Evolutionary conservation across 2,329 filamentous ascomycete species (phyloP).

Genomic region (Capronia epimyces): DNA sequence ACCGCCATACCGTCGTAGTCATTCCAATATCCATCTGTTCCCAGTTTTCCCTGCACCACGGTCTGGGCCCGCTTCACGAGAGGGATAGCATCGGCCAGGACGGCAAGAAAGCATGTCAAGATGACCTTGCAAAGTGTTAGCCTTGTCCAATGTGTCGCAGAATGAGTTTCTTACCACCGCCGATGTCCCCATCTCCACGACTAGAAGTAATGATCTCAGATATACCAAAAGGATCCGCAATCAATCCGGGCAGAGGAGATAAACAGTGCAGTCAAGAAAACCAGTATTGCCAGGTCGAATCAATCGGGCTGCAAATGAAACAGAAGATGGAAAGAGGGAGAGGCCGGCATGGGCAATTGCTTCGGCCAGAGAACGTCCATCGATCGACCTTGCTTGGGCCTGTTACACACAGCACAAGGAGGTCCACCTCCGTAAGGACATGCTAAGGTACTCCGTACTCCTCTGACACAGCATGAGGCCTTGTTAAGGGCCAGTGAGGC

Average conservation of each 20-base stretch:
- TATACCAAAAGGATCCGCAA: neutral
- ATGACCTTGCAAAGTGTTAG: slow-evolving; percentile 11
- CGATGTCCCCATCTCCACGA: slow-evolving; percentile 4
- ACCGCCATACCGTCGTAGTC: slow-evolving; percentile 22
- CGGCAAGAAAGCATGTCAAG: slow-evolving; percentile 6
- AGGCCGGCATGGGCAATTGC: neutral
- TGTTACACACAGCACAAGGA: too few species aligned
- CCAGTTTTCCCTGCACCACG: slow-evolving; percentile 25
- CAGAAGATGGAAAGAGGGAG: neutral
- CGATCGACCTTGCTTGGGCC: neutral
- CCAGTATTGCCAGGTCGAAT: neutral
- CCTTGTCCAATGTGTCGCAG: neutral
- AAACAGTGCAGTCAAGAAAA: neutral
- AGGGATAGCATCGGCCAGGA: slow-evolving; percentile 9
- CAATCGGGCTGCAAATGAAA: neutral
- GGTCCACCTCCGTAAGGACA: neutral
- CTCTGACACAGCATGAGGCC: neutral
- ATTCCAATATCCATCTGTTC: slow-evolving; percentile 26
- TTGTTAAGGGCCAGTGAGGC: too few species aligned
- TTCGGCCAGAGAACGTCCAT: neutral
- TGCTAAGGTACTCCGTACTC: neutral
- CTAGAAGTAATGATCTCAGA: too few species aligned
- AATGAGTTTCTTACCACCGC: slow-evolving; percentile 3
- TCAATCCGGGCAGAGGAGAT: neutral
- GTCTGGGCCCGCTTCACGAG: slow-evolving; percentile 16